Percentiles rank a stretch among this genome's conserved stretches.
phyloP scores from a whole-genome alignment of 1,139 yeast genomes.

The Debaryomyces subglobosus region DNA sequence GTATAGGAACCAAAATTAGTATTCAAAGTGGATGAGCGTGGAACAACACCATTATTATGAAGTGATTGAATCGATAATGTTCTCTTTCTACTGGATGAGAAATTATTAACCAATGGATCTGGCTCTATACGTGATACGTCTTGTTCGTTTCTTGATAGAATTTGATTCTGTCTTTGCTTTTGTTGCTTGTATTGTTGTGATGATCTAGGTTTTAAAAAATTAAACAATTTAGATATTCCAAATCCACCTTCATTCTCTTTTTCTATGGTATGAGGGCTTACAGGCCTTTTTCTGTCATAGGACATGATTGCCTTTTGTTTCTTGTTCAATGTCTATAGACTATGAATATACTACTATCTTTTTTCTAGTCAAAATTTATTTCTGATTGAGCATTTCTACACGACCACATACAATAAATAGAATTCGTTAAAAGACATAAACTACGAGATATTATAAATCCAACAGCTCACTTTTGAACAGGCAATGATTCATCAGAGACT shows the following conservation, averaged over 20 bases:
- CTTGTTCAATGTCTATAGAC: background rate
- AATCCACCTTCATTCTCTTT: constrained; percentile 4
- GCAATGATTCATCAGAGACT: constrained; percentile 3
- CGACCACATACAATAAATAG: constrained; percentile 4
- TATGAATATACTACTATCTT: background rate
- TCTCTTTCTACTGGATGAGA: constrained; percentile 26
- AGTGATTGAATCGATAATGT: constrained; percentile 27
- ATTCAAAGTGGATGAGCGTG: constrained; percentile 30
- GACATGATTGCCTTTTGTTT: constrained; percentile 9
- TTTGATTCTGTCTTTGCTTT: background rate
- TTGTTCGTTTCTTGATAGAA: background rate
- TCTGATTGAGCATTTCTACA: constrained; percentile 5
- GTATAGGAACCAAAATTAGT: constrained; percentile 29
- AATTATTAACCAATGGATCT: constrained; percentile 18
- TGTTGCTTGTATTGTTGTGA: constrained; percentile 3
- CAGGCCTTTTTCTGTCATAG: constrained; percentile 9
- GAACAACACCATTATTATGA: constrained; percentile 24
- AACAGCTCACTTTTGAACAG: background rate
- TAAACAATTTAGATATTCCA: constrained; percentile 3
- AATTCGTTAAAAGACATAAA: background rate
- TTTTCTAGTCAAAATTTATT: constrained; percentile 2
- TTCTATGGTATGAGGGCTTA: constrained; percentile 10
- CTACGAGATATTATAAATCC: background rate
- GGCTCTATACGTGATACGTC: constrained; percentile 7
- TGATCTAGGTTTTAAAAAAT: constrained; percentile 8